Conservation (phyloP, 257 asterid species). For the Scutellaria minor region DNA sequence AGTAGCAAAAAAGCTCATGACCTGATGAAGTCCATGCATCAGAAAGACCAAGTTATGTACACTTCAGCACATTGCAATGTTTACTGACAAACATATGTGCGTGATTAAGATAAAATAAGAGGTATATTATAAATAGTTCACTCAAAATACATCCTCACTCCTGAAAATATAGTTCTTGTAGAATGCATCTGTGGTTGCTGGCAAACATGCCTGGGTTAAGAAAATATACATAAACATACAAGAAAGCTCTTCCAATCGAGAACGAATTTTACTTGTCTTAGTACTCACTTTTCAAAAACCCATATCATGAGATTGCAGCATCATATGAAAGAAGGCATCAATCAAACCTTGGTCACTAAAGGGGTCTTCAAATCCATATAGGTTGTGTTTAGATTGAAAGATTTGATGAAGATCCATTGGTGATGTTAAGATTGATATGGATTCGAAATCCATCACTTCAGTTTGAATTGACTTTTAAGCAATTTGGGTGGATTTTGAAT, state of each 20-base stretch:
- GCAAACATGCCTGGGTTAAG: not conserved
- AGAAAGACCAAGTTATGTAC: conserved; percentile 20
- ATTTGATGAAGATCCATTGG: too few relatives aligned
- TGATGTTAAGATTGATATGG: too few relatives aligned
- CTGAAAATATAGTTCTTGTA: conserved; percentile 5
- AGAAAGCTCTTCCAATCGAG: conserved; percentile 4
- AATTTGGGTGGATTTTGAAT: too few relatives aligned
- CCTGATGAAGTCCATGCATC: conserved; percentile 49
- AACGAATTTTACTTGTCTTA: not conserved
- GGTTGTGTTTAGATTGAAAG: too few relatives aligned
- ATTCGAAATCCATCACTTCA: too few relatives aligned
- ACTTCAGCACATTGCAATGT: not conserved
- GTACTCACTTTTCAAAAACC: conserved; percentile 1
- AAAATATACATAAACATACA: conserved; percentile 9
- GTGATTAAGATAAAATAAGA: conserved; percentile 8
- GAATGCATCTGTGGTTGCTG: not conserved
- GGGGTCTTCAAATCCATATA: not conserved
- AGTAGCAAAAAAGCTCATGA: conserved; percentile 86
- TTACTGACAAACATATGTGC: conserved; percentile 19
- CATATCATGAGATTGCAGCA: conserved; percentile 3
- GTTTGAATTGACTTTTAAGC: too few relatives aligned
- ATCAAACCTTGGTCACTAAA: not conserved
- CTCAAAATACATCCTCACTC: conserved; percentile 5
- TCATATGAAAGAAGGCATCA: conserved; percentile 9
- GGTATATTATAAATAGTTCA: conserved; percentile 1